Evolutionary conservation across 805 yeast genomes (phyloP).

Genomic region (Monosporozyma unispora): DNA sequence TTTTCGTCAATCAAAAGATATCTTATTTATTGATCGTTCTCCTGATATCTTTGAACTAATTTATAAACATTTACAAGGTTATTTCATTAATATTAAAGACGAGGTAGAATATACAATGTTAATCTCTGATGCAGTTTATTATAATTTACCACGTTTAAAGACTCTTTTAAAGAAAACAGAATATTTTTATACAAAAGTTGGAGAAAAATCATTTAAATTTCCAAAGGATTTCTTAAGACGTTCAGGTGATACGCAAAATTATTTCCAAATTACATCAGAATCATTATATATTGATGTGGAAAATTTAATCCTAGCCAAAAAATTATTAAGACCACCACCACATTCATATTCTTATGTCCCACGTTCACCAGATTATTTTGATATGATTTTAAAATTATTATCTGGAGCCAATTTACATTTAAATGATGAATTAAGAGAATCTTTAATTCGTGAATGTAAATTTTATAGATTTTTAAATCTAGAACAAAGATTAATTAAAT

Average conservation of each 20-base stretch:
- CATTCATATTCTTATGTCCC: slow-evolving; percentile 42
- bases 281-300: slow-evolving; percentile 44
- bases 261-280: slow-evolving; percentile 54
- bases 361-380: slow-evolving; percentile 47
- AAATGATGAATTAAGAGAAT: slow-evolving; percentile 46
- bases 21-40: slow-evolving; percentile 64
- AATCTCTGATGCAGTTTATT: slow-evolving; percentile 65
- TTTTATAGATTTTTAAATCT: slow-evolving; percentile 69
- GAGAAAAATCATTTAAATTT: slow-evolving; percentile 50
- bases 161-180: slow-evolving; percentile 44
- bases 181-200: slow-evolving; percentile 45
- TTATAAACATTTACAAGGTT: slow-evolving; percentile 72
- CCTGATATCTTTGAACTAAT: slow-evolving; percentile 61
- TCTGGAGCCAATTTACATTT: slow-evolving; percentile 46
- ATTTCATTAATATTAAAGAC: slow-evolving; percentile 49
- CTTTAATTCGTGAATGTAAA: slow-evolving; percentile 58
- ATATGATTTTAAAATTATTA: slow-evolving; percentile 44
- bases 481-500: slow-evolving; percentile 60
- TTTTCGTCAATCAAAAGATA: background rate
- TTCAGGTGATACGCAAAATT: slow-evolving; percentile 72
- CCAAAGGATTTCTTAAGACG: slow-evolving; percentile 44
- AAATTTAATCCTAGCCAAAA: slow-evolving; percentile 30
- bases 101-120: slow-evolving; percentile 56
- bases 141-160: slow-evolving; percentile 50
- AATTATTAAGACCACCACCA: slow-evolving; percentile 71